Conservation (phyloP, 1,284 basidiomycete species). For the Porogramme epimiltina region DNA sequence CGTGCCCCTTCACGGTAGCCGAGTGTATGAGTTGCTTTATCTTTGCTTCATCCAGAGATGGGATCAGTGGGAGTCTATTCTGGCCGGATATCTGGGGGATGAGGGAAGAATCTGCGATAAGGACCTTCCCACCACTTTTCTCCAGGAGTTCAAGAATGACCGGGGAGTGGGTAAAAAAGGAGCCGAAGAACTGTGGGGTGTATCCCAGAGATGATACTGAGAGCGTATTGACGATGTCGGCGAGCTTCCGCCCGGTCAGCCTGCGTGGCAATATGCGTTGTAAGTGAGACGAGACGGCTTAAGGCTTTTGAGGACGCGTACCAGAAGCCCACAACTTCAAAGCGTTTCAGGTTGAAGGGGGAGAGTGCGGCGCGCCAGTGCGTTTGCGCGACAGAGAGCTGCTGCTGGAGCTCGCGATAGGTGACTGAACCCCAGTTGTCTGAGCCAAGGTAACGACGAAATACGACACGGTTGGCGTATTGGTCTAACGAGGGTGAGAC, state of each 20-base stretch:
- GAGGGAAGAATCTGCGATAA: constrained; percentile 1
- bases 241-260: constrained; percentile 11
- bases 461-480: background rate
- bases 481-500: constrained; percentile 4
- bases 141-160: constrained; percentile 6
- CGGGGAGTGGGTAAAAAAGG: constrained; percentile 2
- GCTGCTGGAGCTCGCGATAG: constrained; percentile 5
- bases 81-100: background rate
- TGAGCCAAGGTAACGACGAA: constrained; percentile 4
- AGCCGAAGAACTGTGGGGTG: constrained; percentile 12
- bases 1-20: background rate
- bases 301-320: too few relatives aligned
- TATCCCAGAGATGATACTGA: constrained; percentile 9
- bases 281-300: background rate
- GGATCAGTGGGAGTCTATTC: too few relatives aligned
- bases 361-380: constrained; percentile 3
- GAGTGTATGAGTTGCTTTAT: background rate
- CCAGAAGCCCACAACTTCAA: constrained; percentile 12
- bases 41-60: too few relatives aligned
- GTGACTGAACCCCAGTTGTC: constrained; percentile 8
- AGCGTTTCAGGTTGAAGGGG: constrained; percentile 1
- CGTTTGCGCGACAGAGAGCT: constrained; percentile 1
- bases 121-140: constrained; percentile 1
- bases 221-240: constrained; percentile 12
- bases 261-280: background rate